A percentile compares a stretch with the other conserved stretches of the same genome.
Evolutionary conservation across 2,329 filamentous ascomycete species (phyloP).

Genomic region (Myrmaecium sp.): DNA sequence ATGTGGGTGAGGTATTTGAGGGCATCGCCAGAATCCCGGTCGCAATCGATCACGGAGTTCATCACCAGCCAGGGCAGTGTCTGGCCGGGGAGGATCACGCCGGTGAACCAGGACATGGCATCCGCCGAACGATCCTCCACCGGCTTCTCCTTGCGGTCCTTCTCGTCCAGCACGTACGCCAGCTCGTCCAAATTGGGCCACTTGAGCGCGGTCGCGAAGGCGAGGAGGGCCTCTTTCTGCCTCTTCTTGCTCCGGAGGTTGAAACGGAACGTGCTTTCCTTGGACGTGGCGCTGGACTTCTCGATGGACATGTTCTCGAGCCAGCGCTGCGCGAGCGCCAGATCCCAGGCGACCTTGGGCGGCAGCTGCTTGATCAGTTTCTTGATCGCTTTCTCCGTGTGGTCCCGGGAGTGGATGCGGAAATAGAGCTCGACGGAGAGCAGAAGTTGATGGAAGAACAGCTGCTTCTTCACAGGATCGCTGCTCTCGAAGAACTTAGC

Average conservation of each 20-base stretch:
- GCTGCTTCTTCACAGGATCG: slow-evolving; percentile 41
- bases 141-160: slow-evolving; percentile 29
- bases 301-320: slow-evolving; percentile 52
- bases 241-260: slow-evolving; percentile 47
- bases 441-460: slow-evolving; percentile 63
- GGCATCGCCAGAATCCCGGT: slow-evolving; percentile 48
- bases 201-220: slow-evolving; percentile 55
- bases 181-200: slow-evolving; percentile 58
- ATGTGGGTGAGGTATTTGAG: slow-evolving; percentile 52
- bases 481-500: slow-evolving; percentile 51
- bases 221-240: slow-evolving; percentile 51
- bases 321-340: slow-evolving; percentile 60
- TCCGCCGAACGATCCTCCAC: slow-evolving; percentile 49
- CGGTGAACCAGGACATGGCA: slow-evolving; percentile 62
- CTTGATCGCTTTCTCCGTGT: slow-evolving; percentile 46
- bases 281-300: slow-evolving; percentile 32
- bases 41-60: slow-evolving; percentile 61
- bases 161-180: slow-evolving; percentile 43
- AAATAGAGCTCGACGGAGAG: slow-evolving; percentile 56
- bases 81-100: slow-evolving; percentile 52
- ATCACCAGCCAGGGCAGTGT: slow-evolving; percentile 60
- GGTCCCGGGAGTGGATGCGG: slow-evolving; percentile 46
- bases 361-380: slow-evolving; percentile 48
- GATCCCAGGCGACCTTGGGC: slow-evolving; percentile 53
- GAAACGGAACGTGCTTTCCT: slow-evolving; percentile 35